These are phyloP conservation scores for Sclerotinia spermophila DNA, from an alignment of 2,329 filamentous ascomycete genomes.

Conservation along the genomic window DNA sequence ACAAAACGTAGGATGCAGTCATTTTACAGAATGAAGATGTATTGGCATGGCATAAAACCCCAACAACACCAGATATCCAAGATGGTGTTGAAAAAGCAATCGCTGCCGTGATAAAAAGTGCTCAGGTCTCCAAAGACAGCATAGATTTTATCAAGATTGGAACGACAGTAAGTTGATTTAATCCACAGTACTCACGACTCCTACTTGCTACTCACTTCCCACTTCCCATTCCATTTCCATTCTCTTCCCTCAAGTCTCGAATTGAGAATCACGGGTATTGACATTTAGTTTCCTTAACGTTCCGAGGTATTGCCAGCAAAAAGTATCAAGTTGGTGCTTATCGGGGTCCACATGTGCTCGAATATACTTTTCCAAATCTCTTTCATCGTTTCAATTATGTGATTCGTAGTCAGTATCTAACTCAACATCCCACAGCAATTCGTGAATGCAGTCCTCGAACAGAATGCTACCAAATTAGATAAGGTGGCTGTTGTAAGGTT, in stretches of 20 bases:
- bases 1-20: slow-evolving; percentile 24
- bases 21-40: slow-evolving; percentile 31
- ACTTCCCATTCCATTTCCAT: not conserved
- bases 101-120: slow-evolving; percentile 41
- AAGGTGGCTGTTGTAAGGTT: slow-evolving; percentile 51
- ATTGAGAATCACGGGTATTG: too few relatives aligned
- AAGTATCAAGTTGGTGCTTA: not conserved
- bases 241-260: not conserved
- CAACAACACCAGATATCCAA: slow-evolving; percentile 50
- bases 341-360: not conserved
- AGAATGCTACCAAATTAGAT: slow-evolving; percentile 47
- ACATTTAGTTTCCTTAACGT: not conserved
- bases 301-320: not conserved
- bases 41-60: slow-evolving; percentile 46
- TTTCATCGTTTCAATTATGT: not conserved
- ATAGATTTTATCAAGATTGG: slow-evolving; percentile 49
- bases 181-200: not conserved
- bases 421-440: slow-evolving; percentile 39
- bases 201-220: not conserved
- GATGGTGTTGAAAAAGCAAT: slow-evolving; percentile 48
- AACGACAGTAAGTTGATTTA: slow-evolving; percentile 30
- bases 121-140: slow-evolving; percentile 39
- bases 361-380: not conserved
- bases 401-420: slow-evolving; percentile 5
- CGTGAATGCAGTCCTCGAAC: slow-evolving; percentile 49